Evolutionary conservation across 2,329 filamentous ascomycete species (phyloP), one percentile per base, ranked within the genome.

Genomic region (Aureobasidium sp.): DNA sequence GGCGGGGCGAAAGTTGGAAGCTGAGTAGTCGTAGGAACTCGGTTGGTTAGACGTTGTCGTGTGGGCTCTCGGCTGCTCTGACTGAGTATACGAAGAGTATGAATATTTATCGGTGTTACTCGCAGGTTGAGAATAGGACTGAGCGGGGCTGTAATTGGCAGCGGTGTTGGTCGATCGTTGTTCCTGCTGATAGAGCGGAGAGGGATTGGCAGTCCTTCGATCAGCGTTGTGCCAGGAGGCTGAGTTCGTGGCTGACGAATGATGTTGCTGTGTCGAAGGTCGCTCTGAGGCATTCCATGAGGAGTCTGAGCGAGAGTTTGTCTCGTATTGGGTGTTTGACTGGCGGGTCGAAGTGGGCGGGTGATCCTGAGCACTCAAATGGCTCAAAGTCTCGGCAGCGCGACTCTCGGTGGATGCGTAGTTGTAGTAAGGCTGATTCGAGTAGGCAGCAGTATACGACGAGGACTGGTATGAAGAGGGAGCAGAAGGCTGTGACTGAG

Each of bases 321-420:
- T 47, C 10, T 58, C 54, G 42, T 58, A 58, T 21, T 21, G 21
- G 21, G 21, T 21, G 21, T 21, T 21, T 21, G 21, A 21, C 5
- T 29, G 32, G 25, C 58, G 58, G 6, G n/a, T 44, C 6, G 47
- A 42, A 2, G 42, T 48, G n/a, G 48, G n/a, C 16, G 34, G 11
- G 3, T 51, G 53, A 1, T 63, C 53, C 36, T 63, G 62, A 1
- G 64, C 47, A 14, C 64, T 64, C 29, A 65, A 41, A 25, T 61
- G 32, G 41, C 64, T 64, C 41, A 65, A 29, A 5, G 64, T 64
- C 41, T 65, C 64, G 30, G 64, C 62, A n/a, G 64, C 64, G 10
- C 64, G 53, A 13, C 48, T 62, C 27, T 65, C 64, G 47, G 50
- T 61, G 3, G 37, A 53, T 3, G 48, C 50, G 5, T 54, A 59